Conservation (phyloP, 2,329 filamentous ascomycete genomes). For the Drechmeria coniospora region DNA sequence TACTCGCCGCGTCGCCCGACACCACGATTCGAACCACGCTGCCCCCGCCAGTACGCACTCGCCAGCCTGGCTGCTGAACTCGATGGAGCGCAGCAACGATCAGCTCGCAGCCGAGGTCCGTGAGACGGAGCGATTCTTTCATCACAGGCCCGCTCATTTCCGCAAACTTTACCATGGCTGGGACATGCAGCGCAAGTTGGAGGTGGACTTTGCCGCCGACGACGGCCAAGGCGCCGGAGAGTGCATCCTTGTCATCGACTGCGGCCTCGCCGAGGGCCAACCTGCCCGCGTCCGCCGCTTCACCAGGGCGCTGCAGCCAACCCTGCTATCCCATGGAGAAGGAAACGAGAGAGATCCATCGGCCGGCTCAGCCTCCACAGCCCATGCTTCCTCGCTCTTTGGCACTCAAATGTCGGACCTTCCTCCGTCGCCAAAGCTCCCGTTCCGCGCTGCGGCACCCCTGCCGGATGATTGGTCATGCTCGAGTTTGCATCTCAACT, state of each 20-base stretch:
- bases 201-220: constrained; percentile 79
- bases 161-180: constrained; percentile 65
- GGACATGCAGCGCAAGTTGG: constrained; percentile 78
- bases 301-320: constrained; percentile 15
- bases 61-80: constrained; percentile 60
- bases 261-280: constrained; percentile 48
- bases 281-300: constrained; percentile 28
- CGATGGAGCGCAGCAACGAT: constrained; percentile 53
- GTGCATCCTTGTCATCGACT: constrained; percentile 56
- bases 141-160: constrained; percentile 62
- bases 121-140: constrained; percentile 66
- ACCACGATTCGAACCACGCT: constrained; percentile 58
- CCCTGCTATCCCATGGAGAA: constrained; percentile 4
- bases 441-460: too few species aligned
- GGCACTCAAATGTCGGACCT: too few species aligned
- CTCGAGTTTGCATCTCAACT: constrained; percentile 31
- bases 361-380: constrained; percentile 2
- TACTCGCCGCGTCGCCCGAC: constrained; percentile 55
- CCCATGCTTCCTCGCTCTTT: constrained; percentile 14
- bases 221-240: constrained; percentile 67
- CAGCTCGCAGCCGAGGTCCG: constrained; percentile 63
- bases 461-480: constrained; percentile 17
- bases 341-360: constrained; percentile 3
- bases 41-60: constrained; percentile 61
- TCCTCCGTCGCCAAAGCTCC: too few species aligned